Conservation (phyloP, 768 basidiomycete species). For the Melanogaster broomeanus region DNA sequence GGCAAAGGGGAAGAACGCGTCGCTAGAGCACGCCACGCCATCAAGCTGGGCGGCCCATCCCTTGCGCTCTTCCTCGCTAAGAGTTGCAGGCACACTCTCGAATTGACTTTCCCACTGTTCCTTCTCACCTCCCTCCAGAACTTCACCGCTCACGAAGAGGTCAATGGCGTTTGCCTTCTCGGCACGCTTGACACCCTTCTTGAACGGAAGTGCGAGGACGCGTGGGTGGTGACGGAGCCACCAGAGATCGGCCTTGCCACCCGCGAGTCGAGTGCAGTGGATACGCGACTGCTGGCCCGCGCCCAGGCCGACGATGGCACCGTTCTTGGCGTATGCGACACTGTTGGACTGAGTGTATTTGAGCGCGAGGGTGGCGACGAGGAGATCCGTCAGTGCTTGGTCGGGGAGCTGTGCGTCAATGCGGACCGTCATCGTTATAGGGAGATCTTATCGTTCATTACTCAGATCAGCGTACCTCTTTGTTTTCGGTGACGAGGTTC, state of each 20-base stretch:
- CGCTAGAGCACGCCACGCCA: slow-evolving; percentile 90
- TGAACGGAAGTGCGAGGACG: slow-evolving; percentile 91
- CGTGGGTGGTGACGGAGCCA: slow-evolving; percentile 97
- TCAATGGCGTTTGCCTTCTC: slow-evolving; percentile 99
- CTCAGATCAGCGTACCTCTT: slow-evolving; percentile 54
- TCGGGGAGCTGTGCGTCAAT: slow-evolving; percentile 58
- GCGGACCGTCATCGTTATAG: background rate
- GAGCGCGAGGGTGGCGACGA: slow-evolving; percentile 93
- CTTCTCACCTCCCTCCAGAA: slow-evolving; percentile 86
- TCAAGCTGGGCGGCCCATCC: slow-evolving; percentile 75
- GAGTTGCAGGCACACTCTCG: slow-evolving; percentile 62
- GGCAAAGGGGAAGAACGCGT: slow-evolving; percentile 99
- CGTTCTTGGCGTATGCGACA: slow-evolving; percentile 91
- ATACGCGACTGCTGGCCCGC: slow-evolving; percentile 99
- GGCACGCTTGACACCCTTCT: slow-evolving; percentile 95
- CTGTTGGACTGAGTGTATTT: slow-evolving; percentile 99
- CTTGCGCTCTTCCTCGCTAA: slow-evolving; percentile 70
- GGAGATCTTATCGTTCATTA: background rate
- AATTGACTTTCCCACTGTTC: slow-evolving; percentile 91
- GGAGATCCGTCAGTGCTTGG: slow-evolving; percentile 83
- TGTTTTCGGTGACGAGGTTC: slow-evolving; percentile 89
- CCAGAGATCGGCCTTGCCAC: slow-evolving; percentile 98
- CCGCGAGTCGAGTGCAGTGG: slow-evolving; percentile 98
- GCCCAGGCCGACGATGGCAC: slow-evolving; percentile 92
- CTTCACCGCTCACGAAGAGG: slow-evolving; percentile 89